These are phyloP conservation scores for Paraurostyla sp. DNA, from an alignment of 73 alveolate species.

Conservation along the genomic window DNA sequence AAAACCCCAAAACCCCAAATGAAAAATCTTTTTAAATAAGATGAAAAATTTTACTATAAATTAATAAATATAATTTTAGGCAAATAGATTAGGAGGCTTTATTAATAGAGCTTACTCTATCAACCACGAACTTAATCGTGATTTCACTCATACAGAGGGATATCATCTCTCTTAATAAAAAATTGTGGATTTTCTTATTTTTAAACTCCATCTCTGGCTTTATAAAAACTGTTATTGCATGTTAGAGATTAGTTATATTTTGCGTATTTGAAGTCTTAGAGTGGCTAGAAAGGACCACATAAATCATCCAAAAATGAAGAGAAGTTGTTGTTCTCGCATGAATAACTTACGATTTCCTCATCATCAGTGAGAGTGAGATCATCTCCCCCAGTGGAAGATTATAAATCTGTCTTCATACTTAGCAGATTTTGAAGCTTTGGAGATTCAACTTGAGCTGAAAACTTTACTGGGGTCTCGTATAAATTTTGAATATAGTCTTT, in stretches of 20 bases:
- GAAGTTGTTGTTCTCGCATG: not conserved
- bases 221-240: not conserved
- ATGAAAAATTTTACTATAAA: too few species aligned
- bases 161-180: not conserved
- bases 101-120: too few species aligned
- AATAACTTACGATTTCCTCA: not conserved
- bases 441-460: not conserved
- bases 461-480: conserved; percentile 2
- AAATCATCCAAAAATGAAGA: not conserved
- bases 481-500: not conserved
- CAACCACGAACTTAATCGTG: not conserved
- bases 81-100: too few species aligned
- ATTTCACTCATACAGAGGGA: not conserved
- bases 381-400: not conserved
- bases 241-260: not conserved
- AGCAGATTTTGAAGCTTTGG: not conserved
- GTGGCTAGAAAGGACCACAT: not conserved
- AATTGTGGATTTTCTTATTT: not conserved
- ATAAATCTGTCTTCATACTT: not conserved
- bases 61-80: too few species aligned
- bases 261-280: not conserved
- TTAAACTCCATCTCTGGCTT: too few species aligned
- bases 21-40: too few species aligned
- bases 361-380: not conserved
- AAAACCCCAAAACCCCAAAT: too few species aligned